A percentile compares a stretch with the other conserved stretches of the same genome.
Evolutionary conservation across 139 green algal species (phyloP).

Genomic region (Pleodorina starrii): DNA sequence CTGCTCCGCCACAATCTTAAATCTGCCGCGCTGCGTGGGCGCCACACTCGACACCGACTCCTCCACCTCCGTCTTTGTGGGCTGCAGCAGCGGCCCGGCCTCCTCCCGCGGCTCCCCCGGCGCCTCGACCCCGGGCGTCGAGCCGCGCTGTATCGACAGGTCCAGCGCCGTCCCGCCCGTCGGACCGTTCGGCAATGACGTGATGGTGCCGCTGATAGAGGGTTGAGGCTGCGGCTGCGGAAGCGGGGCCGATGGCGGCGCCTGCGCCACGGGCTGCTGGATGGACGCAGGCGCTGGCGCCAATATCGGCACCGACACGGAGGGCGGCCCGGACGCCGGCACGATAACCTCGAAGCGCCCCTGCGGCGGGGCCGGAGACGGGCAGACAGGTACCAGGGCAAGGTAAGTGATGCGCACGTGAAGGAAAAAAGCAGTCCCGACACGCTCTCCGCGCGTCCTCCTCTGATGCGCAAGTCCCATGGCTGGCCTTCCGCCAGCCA

Average conservation of each 20-base stretch:
- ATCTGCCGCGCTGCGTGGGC: constrained; percentile 81
- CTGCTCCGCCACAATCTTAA: constrained; percentile 88
- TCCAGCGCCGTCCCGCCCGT: constrained; percentile 8
- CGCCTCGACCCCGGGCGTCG: not conserved
- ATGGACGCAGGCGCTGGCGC: not conserved
- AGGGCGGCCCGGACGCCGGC: no score
- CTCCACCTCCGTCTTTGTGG: constrained; percentile 10
- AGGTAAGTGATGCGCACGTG: no score
- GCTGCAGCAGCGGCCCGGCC: not conserved
- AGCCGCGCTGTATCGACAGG: not conserved
- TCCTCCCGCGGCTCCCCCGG: not conserved
- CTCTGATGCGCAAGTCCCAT: no score
- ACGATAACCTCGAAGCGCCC: constrained; percentile 87
- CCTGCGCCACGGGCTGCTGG: no score
- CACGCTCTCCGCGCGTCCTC: no score
- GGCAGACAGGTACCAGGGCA: no score
- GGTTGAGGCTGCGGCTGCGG: not conserved
- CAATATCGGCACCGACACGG: not conserved
- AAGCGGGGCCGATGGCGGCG: not conserved
- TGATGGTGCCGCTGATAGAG: not conserved
- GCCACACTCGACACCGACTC: constrained; percentile 51
- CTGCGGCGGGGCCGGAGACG: no score
- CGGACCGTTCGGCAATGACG: not conserved
- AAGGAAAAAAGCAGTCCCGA: no score
- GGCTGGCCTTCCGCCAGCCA: no score